These are phyloP conservation scores for Pseudocercospora cruenta DNA, from an alignment of 2,329 filamentous ascomycete genomes.

Conservation along the genomic window DNA sequence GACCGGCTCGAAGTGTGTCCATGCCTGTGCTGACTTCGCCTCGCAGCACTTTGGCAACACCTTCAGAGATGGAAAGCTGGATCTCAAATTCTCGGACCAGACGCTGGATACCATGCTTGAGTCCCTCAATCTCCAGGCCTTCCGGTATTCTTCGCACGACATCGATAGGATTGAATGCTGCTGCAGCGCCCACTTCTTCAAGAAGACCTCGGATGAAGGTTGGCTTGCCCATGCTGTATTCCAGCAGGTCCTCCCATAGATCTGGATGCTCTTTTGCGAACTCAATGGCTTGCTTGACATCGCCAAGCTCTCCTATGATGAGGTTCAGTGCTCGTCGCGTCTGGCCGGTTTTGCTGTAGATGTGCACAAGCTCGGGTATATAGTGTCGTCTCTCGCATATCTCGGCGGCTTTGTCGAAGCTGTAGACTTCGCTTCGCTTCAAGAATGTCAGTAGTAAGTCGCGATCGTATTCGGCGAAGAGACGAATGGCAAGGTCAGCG, in stretches of 20 bases:
- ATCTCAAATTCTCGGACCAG: slow-evolving; percentile 97
- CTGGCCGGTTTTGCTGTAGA: slow-evolving; percentile 93
- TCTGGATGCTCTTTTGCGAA: slow-evolving; percentile 94
- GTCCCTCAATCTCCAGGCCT: slow-evolving; percentile 86
- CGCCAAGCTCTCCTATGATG: slow-evolving; percentile 89
- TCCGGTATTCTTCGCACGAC: slow-evolving; percentile 89
- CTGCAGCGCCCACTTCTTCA: slow-evolving; percentile 86
- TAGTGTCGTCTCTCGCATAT: slow-evolving; percentile 81
- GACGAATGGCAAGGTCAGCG: slow-evolving; percentile 80
- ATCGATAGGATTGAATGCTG: slow-evolving; percentile 78
- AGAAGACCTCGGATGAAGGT: slow-evolving; percentile 89
- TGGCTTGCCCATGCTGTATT: slow-evolving; percentile 97
- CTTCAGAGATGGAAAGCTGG: slow-evolving; percentile 87
- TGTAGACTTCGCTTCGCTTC: slow-evolving; percentile 77
- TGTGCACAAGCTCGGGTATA: slow-evolving; percentile 90
- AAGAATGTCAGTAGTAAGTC: slow-evolving; percentile 83
- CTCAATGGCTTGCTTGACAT: slow-evolving; percentile 88
- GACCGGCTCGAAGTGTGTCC: slow-evolving; percentile 75
- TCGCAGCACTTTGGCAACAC: slow-evolving; percentile 81
- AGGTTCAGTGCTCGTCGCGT: slow-evolving; percentile 88
- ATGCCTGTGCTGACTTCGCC: slow-evolving; percentile 88
- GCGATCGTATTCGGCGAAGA: slow-evolving; percentile 85
- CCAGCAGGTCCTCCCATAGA: slow-evolving; percentile 90
- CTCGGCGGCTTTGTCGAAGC: slow-evolving; percentile 76
- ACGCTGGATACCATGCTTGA: slow-evolving; percentile 83